A percentile compares a stretch with the other conserved stretches of the same genome.
Conservation (phyloP, 768 basidiomycete species). For the Suillus cothurnatus region DNA sequence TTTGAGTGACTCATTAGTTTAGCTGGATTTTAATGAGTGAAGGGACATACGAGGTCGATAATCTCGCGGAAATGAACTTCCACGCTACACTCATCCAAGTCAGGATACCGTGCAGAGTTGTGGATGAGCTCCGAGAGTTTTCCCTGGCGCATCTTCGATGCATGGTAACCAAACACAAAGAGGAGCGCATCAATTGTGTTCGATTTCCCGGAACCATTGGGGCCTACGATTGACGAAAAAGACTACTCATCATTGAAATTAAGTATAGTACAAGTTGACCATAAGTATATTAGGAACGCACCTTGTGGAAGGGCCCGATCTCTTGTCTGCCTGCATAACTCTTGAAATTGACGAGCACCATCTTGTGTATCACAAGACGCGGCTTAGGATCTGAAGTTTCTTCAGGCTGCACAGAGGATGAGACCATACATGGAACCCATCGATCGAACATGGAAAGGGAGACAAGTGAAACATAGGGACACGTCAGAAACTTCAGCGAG, state of each 20-base stretch:
- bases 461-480: background rate
- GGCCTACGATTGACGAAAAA: constrained; percentile 96
- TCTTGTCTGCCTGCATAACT: constrained; percentile 95
- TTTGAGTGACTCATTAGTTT: background rate
- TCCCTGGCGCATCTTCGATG: constrained; percentile 96
- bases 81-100: constrained; percentile 87
- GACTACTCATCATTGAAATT: constrained; percentile 52
- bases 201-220: constrained; percentile 97
- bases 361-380: constrained; percentile 91
- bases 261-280: background rate
- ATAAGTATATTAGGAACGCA: constrained; percentile 30
- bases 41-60: constrained; percentile 73
- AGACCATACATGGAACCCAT: too few relatives aligned
- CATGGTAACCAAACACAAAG: constrained; percentile 97
- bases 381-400: constrained; percentile 64
- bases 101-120: constrained; percentile 86
- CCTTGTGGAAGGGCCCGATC: constrained; percentile 99
- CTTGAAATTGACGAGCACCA: constrained; percentile 95
- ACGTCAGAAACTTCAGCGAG: background rate
- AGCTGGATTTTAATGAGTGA: background rate
- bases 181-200: constrained; percentile 98
- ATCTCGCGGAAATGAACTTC: constrained; percentile 98
- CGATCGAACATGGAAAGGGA: too few relatives aligned
- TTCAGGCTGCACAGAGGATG: too few relatives aligned
- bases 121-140: constrained; percentile 97